A percentile compares a stretch with the other conserved stretches of the same genome.
phyloP scores from a whole-genome alignment of 257 asterid genomes.

The Primulina huaijiensis region DNA sequence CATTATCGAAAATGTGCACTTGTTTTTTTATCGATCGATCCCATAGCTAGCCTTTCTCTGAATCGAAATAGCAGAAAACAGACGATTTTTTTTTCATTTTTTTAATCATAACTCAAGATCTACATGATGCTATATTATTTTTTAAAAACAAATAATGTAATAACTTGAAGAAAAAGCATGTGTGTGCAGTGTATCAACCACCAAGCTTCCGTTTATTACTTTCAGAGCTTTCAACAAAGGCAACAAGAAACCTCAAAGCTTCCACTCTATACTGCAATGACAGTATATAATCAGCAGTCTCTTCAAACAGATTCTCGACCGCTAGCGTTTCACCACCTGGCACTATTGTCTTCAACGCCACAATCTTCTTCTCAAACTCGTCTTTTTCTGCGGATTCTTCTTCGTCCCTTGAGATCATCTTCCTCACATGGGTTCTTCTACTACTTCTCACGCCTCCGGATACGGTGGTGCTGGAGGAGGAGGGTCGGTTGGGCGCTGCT shows the following conservation, averaged over 20 bases:
- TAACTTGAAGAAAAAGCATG: not conserved
- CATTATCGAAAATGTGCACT: no score
- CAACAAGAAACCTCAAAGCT: constrained; percentile 49
- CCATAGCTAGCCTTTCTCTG: no score
- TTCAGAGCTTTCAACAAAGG: constrained; percentile 38
- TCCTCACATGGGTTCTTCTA: constrained; percentile 18
- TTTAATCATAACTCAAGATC: no score
- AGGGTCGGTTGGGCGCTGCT: constrained; percentile 1
- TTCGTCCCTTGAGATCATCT: constrained; percentile 12
- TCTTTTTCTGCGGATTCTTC: constrained; percentile 21
- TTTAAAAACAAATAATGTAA: no score
- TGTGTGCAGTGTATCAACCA: constrained; percentile 28
- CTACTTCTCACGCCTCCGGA: constrained; percentile 23
- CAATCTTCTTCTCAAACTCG: constrained; percentile 49
- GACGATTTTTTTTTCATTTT: no score
- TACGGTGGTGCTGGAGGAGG: constrained; percentile 22
- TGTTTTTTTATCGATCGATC: no score
- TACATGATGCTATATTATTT: no score
- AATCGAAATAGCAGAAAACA: no score
- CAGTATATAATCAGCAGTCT: constrained; percentile 62
- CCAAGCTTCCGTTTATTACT: constrained; percentile 43
- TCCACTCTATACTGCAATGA: constrained; percentile 46
- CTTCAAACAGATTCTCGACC: constrained; percentile 45
- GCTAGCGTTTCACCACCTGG: constrained; percentile 65
- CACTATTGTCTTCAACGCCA: constrained; percentile 49